A percentile compares a stretch with the other conserved stretches of the same genome.
Conservation (phyloP, 2,329 filamentous ascomycete genomes). For the Tolypocladium tropicale region DNA sequence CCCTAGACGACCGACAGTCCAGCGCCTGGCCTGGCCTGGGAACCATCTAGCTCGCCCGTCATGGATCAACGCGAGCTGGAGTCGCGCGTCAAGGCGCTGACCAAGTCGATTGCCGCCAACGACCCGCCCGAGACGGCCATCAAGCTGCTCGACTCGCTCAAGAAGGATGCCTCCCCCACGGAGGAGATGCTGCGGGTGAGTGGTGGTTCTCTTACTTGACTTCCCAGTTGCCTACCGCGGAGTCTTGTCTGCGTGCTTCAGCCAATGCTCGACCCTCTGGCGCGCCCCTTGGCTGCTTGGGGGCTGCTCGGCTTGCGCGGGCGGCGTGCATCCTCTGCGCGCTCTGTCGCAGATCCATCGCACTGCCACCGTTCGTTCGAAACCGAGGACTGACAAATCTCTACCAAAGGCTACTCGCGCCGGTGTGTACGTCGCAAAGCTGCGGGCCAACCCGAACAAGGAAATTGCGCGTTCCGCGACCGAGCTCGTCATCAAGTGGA, state of each 20-base stretch:
- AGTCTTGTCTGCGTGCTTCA: background rate
- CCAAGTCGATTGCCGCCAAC: slow-evolving; percentile 65
- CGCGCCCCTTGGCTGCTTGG: background rate
- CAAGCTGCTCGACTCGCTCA: slow-evolving; percentile 64
- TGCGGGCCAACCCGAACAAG: slow-evolving; percentile 66
- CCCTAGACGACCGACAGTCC: background rate
- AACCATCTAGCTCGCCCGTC: background rate
- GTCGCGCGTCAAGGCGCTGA: slow-evolving; percentile 65
- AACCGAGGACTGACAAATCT: background rate
- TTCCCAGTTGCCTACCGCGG: background rate
- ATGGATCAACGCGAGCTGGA: slow-evolving; percentile 82
- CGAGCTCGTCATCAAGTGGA: slow-evolving; percentile 84
- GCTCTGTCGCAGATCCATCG: background rate
- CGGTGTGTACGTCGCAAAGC: slow-evolving; percentile 79
- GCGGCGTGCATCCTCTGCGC: no score
- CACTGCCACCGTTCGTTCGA: background rate
- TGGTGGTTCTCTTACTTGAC: slow-evolving; percentile 9
- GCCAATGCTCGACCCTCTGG: background rate
- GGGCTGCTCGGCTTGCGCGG: background rate
- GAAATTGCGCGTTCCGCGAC: slow-evolving; percentile 67
- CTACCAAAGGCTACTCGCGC: slow-evolving; percentile 64
- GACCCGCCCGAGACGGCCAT: slow-evolving; percentile 66
- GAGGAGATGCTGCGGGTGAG: slow-evolving; percentile 79
- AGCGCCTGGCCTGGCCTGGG: background rate
- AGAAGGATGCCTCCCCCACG: slow-evolving; percentile 70